Conservation (phyloP, 495 filamentous ascomycete genomes). For the Bryoglossum gracile region DNA sequence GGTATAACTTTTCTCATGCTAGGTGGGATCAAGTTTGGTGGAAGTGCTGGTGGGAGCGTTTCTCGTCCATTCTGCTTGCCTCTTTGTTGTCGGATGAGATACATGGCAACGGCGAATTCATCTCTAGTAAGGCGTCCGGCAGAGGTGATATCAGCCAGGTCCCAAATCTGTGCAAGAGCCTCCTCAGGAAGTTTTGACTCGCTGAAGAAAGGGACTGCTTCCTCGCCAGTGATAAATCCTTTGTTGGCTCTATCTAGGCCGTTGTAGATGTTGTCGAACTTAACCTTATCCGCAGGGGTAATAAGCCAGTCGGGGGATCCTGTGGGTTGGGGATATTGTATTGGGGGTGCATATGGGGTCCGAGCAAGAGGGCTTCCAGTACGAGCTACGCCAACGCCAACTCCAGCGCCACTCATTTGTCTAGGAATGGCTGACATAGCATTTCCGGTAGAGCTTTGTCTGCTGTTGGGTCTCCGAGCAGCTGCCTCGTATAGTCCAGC, state of each 20-base stretch:
- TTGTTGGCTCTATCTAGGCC: conserved; percentile 70
- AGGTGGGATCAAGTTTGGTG: conserved; percentile 77
- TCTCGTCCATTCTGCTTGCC: conserved; percentile 53
- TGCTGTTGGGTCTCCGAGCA: conserved; percentile 53
- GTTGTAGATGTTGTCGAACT: conserved; percentile 78
- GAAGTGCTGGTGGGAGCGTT: conserved; percentile 63
- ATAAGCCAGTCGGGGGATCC: conserved; percentile 72
- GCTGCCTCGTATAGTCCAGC: conserved; percentile 89
- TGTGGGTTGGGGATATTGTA: conserved; percentile 47
- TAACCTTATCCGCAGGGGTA: conserved; percentile 70
- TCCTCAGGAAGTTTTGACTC: conserved; percentile 88
- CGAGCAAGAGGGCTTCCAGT: conserved; percentile 66
- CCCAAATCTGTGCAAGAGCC: conserved; percentile 92
- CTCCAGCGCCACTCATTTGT: conserved; percentile 59
- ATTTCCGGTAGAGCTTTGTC: conserved; percentile 38
- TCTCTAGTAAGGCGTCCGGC: conserved; percentile 78
- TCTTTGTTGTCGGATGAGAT: conserved; percentile 83
- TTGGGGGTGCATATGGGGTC: conserved; percentile 43
- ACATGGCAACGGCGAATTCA: conserved; percentile 97
- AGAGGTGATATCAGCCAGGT: conserved; percentile 88
- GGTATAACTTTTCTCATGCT: conserved; percentile 67
- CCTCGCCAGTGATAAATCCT: conserved; percentile 82
- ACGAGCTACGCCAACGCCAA: too few species aligned
- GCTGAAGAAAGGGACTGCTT: conserved; percentile 91
- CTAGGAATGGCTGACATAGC: conserved; percentile 56